Evolutionary conservation across 1,284 basidiomycete species (phyloP).

Genomic region (Amylostereum areolatum): DNA sequence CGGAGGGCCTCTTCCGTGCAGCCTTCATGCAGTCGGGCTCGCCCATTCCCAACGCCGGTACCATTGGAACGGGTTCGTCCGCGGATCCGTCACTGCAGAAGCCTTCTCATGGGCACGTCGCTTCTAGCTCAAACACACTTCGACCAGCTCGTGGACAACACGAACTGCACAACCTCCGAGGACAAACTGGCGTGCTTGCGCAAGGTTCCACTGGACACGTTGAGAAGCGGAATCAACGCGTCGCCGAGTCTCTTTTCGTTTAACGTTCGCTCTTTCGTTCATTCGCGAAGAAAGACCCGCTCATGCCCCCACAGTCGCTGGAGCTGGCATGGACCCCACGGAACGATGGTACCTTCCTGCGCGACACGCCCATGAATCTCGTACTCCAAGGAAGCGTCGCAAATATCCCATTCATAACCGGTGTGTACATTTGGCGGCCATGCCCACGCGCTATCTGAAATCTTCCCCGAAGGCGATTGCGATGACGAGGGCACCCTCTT

Average conservation of each 20-base stretch:
- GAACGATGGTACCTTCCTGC: conserved; percentile 45
- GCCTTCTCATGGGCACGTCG: too few relatives aligned
- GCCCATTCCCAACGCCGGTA: conserved; percentile 22
- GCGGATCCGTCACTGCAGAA: too few relatives aligned
- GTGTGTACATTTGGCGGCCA: conserved; percentile 16
- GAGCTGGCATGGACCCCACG: conserved; percentile 41
- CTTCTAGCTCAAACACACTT: conserved; percentile 21
- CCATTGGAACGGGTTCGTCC: too few relatives aligned
- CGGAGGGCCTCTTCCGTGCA: conserved; percentile 27
- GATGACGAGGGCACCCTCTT: conserved; percentile 14
- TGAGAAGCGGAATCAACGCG: not conserved
- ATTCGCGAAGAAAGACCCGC: too few relatives aligned
- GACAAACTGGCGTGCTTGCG: conserved; percentile 37
- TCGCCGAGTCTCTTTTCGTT: not conserved
- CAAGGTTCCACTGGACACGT: conserved; percentile 20
- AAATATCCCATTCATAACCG: conserved; percentile 40
- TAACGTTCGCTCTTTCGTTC: too few relatives aligned
- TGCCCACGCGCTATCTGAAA: not conserved
- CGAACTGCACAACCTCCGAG: conserved; percentile 22
- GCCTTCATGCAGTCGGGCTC: conserved; percentile 33
- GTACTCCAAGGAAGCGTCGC: conserved; percentile 36
- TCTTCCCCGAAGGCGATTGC: conserved; percentile 8
- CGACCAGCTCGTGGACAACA: conserved; percentile 23
- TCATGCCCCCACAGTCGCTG: conserved; percentile 13
- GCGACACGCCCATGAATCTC: conserved; percentile 32